phyloP scores from a whole-genome alignment of 257 asterid species.

The Leptodermis oblonga region DNA sequence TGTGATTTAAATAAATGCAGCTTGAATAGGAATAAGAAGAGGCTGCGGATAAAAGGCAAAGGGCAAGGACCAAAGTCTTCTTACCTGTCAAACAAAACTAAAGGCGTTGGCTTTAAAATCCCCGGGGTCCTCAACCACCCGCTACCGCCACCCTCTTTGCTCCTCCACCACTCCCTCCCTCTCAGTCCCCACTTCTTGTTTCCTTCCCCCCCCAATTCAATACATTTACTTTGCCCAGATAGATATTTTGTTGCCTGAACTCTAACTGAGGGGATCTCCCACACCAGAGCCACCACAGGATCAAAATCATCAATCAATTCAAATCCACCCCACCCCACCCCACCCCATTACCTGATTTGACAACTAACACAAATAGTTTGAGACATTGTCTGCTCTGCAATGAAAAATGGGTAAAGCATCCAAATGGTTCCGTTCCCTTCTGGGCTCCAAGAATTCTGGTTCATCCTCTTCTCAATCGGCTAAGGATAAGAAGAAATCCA shows the following conservation, averaged over 20 bases:
- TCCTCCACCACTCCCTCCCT: slow-evolving; percentile 11
- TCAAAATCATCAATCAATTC: neutral
- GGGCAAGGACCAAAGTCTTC: slow-evolving; percentile 27
- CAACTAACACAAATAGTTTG: too few species aligned
- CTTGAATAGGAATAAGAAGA: too few species aligned
- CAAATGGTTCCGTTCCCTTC: slow-evolving; percentile 61
- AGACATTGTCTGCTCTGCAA: too few species aligned
- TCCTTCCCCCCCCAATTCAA: too few species aligned
- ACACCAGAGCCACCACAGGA: neutral
- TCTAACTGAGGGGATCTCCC: neutral
- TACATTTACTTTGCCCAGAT: too few species aligned
- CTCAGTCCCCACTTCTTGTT: too few species aligned
- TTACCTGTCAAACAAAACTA: slow-evolving; percentile 61
- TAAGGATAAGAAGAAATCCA: slow-evolving; percentile 14
- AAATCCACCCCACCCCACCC: neutral
- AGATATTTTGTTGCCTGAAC: too few species aligned
- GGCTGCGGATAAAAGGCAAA: too few species aligned
- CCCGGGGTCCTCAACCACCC: slow-evolving; percentile 41
- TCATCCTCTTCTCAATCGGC: slow-evolving; percentile 23
- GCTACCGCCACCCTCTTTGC: neutral
- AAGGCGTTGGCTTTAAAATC: slow-evolving; percentile 38
- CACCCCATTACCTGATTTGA: too few species aligned
- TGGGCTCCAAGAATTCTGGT: slow-evolving; percentile 37
- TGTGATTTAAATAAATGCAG: too few species aligned
- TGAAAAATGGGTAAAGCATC: slow-evolving; percentile 70